Evolutionary conservation across 129 eudicot species (phyloP), one percentile per base, ranked within the genome.

Genomic region (Chrysanthemum lavandulifolium): DNA sequence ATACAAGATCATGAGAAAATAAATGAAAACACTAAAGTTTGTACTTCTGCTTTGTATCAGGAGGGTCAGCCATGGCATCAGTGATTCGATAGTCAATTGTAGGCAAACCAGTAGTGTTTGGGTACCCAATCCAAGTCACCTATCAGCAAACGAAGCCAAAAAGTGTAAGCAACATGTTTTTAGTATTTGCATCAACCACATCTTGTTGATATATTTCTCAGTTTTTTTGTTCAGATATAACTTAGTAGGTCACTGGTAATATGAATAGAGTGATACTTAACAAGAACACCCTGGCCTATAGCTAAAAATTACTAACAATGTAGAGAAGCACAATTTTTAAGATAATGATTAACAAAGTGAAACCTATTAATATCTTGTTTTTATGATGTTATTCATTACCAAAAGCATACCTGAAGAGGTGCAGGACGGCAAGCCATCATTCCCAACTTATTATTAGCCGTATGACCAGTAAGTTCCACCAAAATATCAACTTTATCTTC

Each of bases 101-200:
- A n/a, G 97, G 97, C 83, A 90, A 87, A 54, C 98, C 97, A 82
- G 97, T 93, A 52, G 98, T 93, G 72, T 93, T 93, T 33, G 97
- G 98, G 84, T 90, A 93, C 52, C 98, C 98, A 80, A 93, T 90
- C 98, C 97, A 93, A 40, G 98, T 93, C 75, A 93, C 98, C 98
- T 93, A 61, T 49, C 52, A 70, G 52, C 29, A 14, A 58, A 75
- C 45, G 66, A 83, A 83, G 84, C 65, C 80, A 78, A 62, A 84
- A 69, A 25, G 8, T 67, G 45, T 68, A 48, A 71, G 72, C 45
- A 67, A 61, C 58, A 60, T 16, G 13, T 15, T 73, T 40, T 40
- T 1, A 40, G 43, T 40, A 40, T 40, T 7, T 40, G 47, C 47
- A 1, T 40, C 10, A 40, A 40, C 47, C 10, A 40, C 10, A 7